These are phyloP conservation scores for Neurospora sp. DNA, from an alignment of 2,329 filamentous ascomycete genomes.

Conservation along the genomic window DNA sequence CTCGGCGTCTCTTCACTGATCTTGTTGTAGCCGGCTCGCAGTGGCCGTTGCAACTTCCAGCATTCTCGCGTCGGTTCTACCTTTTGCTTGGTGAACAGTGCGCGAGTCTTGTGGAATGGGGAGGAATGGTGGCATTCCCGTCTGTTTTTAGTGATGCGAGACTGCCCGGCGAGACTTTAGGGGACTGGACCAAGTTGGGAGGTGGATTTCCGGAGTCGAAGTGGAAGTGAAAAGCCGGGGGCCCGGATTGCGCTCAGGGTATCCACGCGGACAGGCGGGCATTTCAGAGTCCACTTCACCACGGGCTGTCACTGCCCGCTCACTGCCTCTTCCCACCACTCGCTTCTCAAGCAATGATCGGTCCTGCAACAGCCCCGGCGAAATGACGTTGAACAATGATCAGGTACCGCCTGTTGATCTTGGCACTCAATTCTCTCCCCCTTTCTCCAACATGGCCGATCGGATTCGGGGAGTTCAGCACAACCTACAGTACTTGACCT, in stretches of 20 bases:
- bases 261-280: neutral
- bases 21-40: neutral
- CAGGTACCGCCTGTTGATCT: neutral
- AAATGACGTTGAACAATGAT: neutral
- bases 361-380: neutral
- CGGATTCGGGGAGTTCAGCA: neutral
- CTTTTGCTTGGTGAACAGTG: neutral
- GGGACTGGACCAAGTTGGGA: neutral
- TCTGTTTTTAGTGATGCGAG: neutral
- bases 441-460: neutral
- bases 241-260: neutral
- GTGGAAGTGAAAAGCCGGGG: neutral
- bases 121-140: neutral
- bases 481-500: neutral
- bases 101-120: neutral
- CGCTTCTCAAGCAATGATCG: no score
- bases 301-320: neutral
- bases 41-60: neutral
- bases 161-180: neutral
- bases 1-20: neutral
- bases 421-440: neutral
- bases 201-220: neutral
- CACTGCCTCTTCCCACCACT: neutral
- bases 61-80: neutral
- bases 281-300: neutral